A percentile compares a stretch with the other conserved stretches of the same genome.
Conservation (phyloP, 1,284 basidiomycete genomes). For the Rhodotorula sp. region DNA sequence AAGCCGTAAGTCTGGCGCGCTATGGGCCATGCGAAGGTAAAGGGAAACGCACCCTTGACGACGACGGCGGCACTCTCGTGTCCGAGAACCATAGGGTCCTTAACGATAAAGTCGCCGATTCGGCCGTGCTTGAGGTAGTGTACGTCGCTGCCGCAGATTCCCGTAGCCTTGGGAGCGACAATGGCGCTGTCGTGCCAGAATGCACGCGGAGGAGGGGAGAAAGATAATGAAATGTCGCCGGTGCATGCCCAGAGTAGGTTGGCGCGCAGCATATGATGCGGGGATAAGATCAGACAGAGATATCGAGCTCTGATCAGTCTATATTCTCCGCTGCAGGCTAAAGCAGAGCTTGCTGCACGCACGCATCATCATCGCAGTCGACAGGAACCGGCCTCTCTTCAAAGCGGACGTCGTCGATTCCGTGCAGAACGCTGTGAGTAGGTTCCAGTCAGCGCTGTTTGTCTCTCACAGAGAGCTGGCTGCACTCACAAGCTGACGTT, state of each 20-base stretch:
- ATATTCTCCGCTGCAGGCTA: no score
- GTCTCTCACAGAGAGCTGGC: no score
- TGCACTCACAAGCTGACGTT: constrained; percentile 1
- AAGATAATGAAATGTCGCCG: background rate
- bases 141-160: constrained; percentile 87
- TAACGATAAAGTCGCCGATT: constrained; percentile 56
- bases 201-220: no score
- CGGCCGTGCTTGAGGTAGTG: constrained; percentile 74
- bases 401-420: constrained; percentile 68
- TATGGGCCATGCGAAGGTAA: background rate
- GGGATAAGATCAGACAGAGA: background rate
- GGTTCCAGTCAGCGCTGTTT: background rate
- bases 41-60: constrained; percentile 37
- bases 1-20: no score
- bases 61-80: constrained; percentile 63
- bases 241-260: background rate
- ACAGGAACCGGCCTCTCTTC: constrained; percentile 75
- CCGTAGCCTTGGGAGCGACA: constrained; percentile 87
- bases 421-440: constrained; percentile 59
- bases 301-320: background rate
- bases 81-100: constrained; percentile 50
- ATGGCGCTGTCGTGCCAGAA: constrained; percentile 58
- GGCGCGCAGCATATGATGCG: background rate
- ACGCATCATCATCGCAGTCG: constrained; percentile 36
- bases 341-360: background rate